Evolutionary conservation across 371 early-diverging fungal genomes (phyloP).

Genomic region (Mortierella sp.): DNA sequence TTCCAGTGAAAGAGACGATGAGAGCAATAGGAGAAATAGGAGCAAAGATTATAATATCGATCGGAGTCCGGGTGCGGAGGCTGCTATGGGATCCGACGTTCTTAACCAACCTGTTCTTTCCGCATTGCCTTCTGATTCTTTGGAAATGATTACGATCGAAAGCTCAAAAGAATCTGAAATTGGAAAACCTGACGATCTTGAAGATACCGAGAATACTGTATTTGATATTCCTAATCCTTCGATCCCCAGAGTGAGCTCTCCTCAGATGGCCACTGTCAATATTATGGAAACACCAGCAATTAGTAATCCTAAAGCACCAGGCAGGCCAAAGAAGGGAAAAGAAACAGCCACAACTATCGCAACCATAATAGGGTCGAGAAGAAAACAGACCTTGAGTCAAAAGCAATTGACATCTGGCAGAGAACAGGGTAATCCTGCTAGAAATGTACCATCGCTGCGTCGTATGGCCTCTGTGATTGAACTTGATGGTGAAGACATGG

Average conservation of each 20-base stretch:
- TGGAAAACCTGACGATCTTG: not conserved
- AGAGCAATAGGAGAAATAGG: not conserved
- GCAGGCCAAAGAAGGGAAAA: slow-evolving; percentile 19
- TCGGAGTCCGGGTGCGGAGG: too few relatives aligned
- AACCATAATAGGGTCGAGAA: slow-evolving; percentile 19
- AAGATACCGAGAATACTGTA: not conserved
- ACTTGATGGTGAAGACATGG: slow-evolving; percentile 15
- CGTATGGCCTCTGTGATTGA: slow-evolving; percentile 15
- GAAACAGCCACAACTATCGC: slow-evolving; percentile 15
- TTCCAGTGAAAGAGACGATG: not conserved
- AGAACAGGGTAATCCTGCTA: not conserved
- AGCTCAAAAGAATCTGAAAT: not conserved
- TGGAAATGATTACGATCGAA: not conserved
- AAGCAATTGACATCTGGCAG: not conserved
- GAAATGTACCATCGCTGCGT: not conserved
- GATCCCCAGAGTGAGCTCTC: not conserved
- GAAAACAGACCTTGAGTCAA: slow-evolving; percentile 10
- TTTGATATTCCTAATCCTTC: not conserved
- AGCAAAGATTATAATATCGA: not conserved
- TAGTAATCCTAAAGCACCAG: not conserved
- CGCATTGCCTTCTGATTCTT: not conserved
- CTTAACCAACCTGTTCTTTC: not conserved
- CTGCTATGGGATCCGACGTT: not conserved
- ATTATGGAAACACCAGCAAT: not conserved
- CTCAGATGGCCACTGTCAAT: not conserved